These are phyloP conservation scores for Cyberlindnera mycetangii DNA, from an alignment of 805 yeast genomes.

Conservation along the genomic window DNA sequence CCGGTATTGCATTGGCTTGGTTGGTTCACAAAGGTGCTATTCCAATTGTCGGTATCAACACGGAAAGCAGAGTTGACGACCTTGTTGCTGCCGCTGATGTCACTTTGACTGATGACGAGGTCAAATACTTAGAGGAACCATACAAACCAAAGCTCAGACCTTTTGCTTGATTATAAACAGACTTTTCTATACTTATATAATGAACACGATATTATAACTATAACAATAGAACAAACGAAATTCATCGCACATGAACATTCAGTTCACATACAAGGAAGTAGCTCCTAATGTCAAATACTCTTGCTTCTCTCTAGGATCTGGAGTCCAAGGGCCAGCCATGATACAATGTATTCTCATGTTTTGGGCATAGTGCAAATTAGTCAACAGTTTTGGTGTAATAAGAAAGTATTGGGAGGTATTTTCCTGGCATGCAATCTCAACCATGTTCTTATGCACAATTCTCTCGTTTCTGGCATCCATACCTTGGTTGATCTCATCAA, in stretches of 20 bases:
- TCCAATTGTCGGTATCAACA: no score
- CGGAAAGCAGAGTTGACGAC: no score
- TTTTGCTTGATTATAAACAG: no score
- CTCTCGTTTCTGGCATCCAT: slow-evolving; percentile 95
- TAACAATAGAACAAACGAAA: no score
- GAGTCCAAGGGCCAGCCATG: slow-evolving; percentile 52
- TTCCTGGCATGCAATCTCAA: slow-evolving; percentile 75
- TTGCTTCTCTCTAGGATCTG: slow-evolving; percentile 33
- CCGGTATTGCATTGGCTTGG: no score
- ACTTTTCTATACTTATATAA: no score
- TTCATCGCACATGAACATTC: background rate
- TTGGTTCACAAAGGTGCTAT: no score
- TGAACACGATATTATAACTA: no score
- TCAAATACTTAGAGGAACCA: no score
- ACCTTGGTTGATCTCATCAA: slow-evolving; percentile 98
- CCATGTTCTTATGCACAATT: slow-evolving; percentile 80
- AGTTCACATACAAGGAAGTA: slow-evolving; percentile 22
- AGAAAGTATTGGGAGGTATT: slow-evolving; percentile 78
- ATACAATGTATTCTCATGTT: slow-evolving; percentile 87
- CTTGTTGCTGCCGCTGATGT: no score
- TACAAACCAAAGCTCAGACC: background rate
- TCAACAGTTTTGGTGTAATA: slow-evolving; percentile 87
- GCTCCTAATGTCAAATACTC: slow-evolving; percentile 36
- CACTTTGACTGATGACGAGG: no score
- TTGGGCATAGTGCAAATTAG: slow-evolving; percentile 71